phyloP scores from a whole-genome alignment of 192 early-diverging fungal species.

The Backusella tarrabulga region DNA sequence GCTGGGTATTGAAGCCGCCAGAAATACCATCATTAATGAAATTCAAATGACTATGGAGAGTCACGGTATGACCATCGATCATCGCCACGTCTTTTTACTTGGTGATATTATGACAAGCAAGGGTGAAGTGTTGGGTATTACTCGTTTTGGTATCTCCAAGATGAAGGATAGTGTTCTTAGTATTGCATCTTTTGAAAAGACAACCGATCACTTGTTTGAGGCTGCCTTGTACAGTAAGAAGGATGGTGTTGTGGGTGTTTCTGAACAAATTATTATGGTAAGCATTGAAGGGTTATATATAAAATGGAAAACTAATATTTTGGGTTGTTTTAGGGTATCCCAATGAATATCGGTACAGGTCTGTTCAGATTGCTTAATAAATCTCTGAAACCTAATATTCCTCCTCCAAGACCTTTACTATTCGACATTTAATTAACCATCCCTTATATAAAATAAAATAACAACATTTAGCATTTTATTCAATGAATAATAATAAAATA shows the following conservation, averaged over 20 bases:
- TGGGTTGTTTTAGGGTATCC: constrained; percentile 61
- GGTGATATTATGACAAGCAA: constrained; percentile 98
- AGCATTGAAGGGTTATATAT: constrained; percentile 38
- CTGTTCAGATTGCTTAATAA: constrained; percentile 86
- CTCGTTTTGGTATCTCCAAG: constrained; percentile 98
- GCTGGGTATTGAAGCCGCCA: constrained; percentile 96
- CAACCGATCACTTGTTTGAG: constrained; percentile 98
- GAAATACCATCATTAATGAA: constrained; percentile 87
- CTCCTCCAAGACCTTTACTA: constrained; percentile 44
- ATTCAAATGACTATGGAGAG: constrained; percentile 80
- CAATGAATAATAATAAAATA: not conserved
- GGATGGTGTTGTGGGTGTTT: constrained; percentile 94
- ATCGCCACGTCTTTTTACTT: constrained; percentile 93
- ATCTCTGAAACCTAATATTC: constrained; percentile 48
- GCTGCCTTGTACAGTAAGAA: constrained; percentile 93
- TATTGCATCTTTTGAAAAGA: constrained; percentile 99
- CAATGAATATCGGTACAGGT: constrained; percentile 96
- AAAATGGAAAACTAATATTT: no score
- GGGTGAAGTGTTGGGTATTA: constrained; percentile 98
- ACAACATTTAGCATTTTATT: not conserved
- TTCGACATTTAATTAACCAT: constrained; percentile 48
- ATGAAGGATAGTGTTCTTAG: constrained; percentile 99
- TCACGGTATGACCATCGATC: constrained; percentile 95
- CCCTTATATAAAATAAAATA: not conserved
- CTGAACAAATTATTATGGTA: constrained; percentile 98